These are phyloP conservation scores for Magnusiomyces tetraspermus DNA, from an alignment of 1,139 yeast genomes.

Conservation along the genomic window DNA sequence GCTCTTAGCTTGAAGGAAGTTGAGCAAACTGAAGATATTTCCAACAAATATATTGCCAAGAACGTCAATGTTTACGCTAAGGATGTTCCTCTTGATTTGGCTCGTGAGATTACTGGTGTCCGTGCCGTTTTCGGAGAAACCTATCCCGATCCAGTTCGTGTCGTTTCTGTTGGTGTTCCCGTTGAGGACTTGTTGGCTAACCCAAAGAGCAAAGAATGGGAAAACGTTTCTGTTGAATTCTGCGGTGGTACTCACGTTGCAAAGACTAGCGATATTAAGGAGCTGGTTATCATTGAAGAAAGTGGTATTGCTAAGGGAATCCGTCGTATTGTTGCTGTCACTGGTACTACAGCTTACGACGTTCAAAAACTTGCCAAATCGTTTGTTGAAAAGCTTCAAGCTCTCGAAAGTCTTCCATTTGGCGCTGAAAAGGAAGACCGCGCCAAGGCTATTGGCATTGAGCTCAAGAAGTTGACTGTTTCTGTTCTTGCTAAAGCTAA, in stretches of 20 bases:
- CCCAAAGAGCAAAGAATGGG: constrained; percentile 70
- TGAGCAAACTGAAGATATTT: constrained; percentile 62
- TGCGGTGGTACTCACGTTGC: constrained; percentile 99
- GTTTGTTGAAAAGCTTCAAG: constrained; percentile 51
- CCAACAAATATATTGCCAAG: constrained; percentile 60
- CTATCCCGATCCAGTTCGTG: constrained; percentile 97
- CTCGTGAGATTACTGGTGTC: constrained; percentile 68
- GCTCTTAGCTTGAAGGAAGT: constrained; percentile 61
- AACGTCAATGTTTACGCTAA: constrained; percentile 68
- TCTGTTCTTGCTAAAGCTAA: constrained; percentile 73
- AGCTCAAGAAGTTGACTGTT: constrained; percentile 69
- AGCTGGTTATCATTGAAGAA: constrained; percentile 82
- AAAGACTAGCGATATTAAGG: constrained; percentile 88
- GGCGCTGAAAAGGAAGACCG: constrained; percentile 71
- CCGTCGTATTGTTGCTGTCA: constrained; percentile 94
- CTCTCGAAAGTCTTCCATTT: constrained; percentile 45
- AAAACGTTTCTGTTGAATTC: constrained; percentile 73
- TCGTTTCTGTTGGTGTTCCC: constrained; percentile 88
- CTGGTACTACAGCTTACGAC: constrained; percentile 82
- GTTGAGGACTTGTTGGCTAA: constrained; percentile 67
- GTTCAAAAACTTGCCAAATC: constrained; percentile 78
- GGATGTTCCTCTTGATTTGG: constrained; percentile 67
- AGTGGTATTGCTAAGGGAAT: constrained; percentile 98
- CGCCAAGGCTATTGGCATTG: constrained; percentile 76
- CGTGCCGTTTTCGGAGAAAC: constrained; percentile 99